phyloP scores from a whole-genome alignment of 2,329 filamentous ascomycete genomes.

The Fusarium poae region DNA sequence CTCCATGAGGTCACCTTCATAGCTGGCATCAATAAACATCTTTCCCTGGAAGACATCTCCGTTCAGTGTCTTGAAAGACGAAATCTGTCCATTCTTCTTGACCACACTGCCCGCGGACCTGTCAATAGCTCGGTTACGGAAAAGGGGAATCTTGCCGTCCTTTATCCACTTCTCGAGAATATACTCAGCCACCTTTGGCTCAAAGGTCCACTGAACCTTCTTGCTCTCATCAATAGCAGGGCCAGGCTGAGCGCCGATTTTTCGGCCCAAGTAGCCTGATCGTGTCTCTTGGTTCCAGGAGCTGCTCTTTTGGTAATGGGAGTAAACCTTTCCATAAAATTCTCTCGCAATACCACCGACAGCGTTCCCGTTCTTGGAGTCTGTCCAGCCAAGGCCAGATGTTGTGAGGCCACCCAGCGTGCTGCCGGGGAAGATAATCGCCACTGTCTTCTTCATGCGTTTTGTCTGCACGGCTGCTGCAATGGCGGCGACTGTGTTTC shows the following conservation, averaged over 20 bases:
- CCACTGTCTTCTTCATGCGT: constrained; percentile 41
- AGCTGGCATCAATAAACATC: constrained; percentile 43
- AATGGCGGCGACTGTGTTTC: constrained; percentile 42
- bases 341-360: constrained; percentile 42
- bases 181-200: constrained; percentile 38
- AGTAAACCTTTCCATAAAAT: constrained; percentile 35
- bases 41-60: constrained; percentile 32
- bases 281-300: constrained; percentile 37
- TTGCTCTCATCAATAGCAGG: constrained; percentile 36
- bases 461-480: constrained; percentile 37
- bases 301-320: constrained; percentile 25
- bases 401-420: constrained; percentile 39
- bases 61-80: constrained; percentile 29
- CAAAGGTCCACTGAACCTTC: constrained; percentile 43
- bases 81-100: constrained; percentile 32
- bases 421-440: constrained; percentile 36
- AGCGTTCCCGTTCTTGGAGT: constrained; percentile 39
- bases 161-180: constrained; percentile 40
- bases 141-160: constrained; percentile 36
- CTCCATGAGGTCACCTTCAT: constrained; percentile 43
- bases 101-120: constrained; percentile 23
- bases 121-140: constrained; percentile 34
- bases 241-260: constrained; percentile 37
- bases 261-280: constrained; percentile 23
- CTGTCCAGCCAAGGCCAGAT: constrained; percentile 41